Base-by-base conservation (phyloP, 768 basidiomycete genomes). In the Fibroporia radiculosa region DNA sequence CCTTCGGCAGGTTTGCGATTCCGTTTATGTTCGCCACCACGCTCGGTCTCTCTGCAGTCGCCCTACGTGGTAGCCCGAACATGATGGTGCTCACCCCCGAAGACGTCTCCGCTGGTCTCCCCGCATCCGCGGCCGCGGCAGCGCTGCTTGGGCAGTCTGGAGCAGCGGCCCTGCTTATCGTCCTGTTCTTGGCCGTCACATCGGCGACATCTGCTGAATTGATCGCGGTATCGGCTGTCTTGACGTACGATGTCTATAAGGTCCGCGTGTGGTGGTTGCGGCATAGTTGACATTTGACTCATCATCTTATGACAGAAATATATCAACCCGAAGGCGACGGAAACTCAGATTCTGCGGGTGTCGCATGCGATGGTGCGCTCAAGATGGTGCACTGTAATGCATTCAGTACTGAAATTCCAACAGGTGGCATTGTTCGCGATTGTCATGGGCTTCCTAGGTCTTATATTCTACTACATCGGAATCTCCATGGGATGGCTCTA, bases 401-500 rank as follows among this genome's bases (percentile, higher is more conserved):
- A 7, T 7, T 35, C 34, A 10, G 16, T 35, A 18, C n/a, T n/a
- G n/a, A n/a, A n/a, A n/a, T n/a, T 35, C 14, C 34, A 12, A 11
- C 20, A 84, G 80, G 81, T 90, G 25, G 76, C 67, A 0, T 60
- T 76, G 22, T 89, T 84, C 55, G 86, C 84, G 0, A 53, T 91
- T 31, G 70, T 86, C 27, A 91, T 90, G 75, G 90, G 80, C 18
- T 54, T 91, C n/a, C 81, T 84, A 0, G 90, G 90, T 0, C 62
- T 85, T 24, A 83, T 90, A 41, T 95, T 95, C 71, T 89, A 70
- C 65, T 92, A 85, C 60, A 90, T 93, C 51, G 91, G 91, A 6
- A 81, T 93, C 22, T 88, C 84, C 20, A 84, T 93, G 84, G 91
- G 91, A 18, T 93, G 90, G 88, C 80, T 93, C 44, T 93, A 93